These are phyloP conservation scores for Eucalyptus urophylla DNA, from an alignment of 345 rosid genomes.

Conservation along the genomic window DNA sequence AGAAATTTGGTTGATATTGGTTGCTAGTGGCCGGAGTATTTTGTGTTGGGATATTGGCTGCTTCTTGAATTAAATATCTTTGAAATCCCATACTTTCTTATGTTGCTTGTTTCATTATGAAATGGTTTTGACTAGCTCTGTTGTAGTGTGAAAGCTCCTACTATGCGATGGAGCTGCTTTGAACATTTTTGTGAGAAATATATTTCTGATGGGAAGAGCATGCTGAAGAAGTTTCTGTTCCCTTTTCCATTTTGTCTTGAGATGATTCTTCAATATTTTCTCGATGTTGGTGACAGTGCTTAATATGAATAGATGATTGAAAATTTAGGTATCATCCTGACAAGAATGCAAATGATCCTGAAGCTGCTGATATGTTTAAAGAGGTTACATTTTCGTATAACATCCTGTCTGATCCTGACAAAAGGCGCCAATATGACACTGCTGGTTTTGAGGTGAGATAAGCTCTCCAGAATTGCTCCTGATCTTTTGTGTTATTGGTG, in stretches of 20 bases:
- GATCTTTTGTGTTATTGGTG: neutral
- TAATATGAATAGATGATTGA: neutral
- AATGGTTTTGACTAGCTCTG: neutral
- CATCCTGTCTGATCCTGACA: slow-evolving; percentile 87
- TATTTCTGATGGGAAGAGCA: neutral
- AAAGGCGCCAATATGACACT: slow-evolving; percentile 71
- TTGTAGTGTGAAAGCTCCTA: neutral
- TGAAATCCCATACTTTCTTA: neutral
- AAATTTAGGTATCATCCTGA: slow-evolving; percentile 90
- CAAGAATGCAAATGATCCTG: slow-evolving; percentile 88
- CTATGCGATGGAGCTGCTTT: neutral
- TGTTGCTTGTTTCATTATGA: neutral
- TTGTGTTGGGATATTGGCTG: neutral
- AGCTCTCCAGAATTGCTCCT: neutral
- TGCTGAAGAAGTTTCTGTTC: neutral
- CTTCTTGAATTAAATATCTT: neutral
- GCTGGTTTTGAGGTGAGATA: slow-evolving; percentile 96
- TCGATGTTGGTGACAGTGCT: neutral
- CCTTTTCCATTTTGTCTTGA: neutral
- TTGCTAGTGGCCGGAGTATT: neutral
- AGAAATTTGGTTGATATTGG: neutral
- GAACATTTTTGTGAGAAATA: neutral
- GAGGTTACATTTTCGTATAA: slow-evolving; percentile 93
- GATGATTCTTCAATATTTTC: neutral
- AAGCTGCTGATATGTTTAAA: slow-evolving; percentile 88